A percentile compares a stretch with the other conserved stretches of the same genome.
Conservation (phyloP, 1,139 yeast genomes). For the Debaryomyces nepalensis region DNA sequence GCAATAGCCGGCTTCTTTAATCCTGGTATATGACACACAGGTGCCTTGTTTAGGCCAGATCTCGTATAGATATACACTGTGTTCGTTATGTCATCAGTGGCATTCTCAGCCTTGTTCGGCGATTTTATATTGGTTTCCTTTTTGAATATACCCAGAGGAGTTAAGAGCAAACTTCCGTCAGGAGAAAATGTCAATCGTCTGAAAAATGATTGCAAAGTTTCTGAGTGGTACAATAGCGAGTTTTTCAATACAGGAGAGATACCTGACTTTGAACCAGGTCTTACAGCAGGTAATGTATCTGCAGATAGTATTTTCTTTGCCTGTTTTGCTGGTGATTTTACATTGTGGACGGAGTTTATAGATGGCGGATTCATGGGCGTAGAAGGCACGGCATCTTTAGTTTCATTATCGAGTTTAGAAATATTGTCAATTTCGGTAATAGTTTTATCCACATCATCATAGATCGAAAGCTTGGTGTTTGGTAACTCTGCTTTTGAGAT, state of each 20-base stretch:
- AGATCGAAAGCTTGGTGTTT: slow-evolving; percentile 15
- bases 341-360: slow-evolving; percentile 14
- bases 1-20: slow-evolving; percentile 84
- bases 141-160: slow-evolving; percentile 80
- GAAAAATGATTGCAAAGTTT: slow-evolving; percentile 86
- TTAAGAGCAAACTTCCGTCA: slow-evolving; percentile 78
- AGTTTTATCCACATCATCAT: slow-evolving; percentile 1
- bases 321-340: slow-evolving; percentile 31
- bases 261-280: slow-evolving; percentile 19
- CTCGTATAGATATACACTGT: slow-evolving; percentile 81
- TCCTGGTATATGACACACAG: slow-evolving; percentile 79
- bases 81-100: slow-evolving; percentile 49
- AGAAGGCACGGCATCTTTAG: slow-evolving; percentile 4
- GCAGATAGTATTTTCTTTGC: slow-evolving; percentile 25
- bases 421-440: slow-evolving; percentile 6
- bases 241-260: slow-evolving; percentile 9
- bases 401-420: slow-evolving; percentile 1
- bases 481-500: slow-evolving; percentile 53
- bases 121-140: slow-evolving; percentile 20
- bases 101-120: slow-evolving; percentile 10
- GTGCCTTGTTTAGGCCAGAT: slow-evolving; percentile 66
- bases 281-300: slow-evolving; percentile 46
- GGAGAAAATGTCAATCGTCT: slow-evolving; percentile 85
- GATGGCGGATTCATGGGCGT: slow-evolving; percentile 16
- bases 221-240: slow-evolving; percentile 68